Percentiles rank a stretch among this genome's conserved stretches.
These are phyloP conservation scores for Beauveria asiatica DNA, from an alignment of 2,329 filamentous ascomycete genomes.

Conservation along the genomic window DNA sequence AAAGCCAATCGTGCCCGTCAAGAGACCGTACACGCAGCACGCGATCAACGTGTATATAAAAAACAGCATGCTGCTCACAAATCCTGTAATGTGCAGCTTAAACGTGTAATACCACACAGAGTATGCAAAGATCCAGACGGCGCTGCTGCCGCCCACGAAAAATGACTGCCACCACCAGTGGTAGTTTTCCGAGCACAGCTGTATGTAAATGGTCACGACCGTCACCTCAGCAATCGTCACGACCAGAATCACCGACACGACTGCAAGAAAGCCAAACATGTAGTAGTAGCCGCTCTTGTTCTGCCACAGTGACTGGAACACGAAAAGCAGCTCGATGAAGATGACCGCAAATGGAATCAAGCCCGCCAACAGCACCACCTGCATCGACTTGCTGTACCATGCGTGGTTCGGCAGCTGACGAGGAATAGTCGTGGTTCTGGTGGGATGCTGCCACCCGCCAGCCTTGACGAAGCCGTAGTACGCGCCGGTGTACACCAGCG, in stretches of 20 bases:
- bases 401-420: conserved; percentile 66
- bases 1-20: conserved; percentile 79
- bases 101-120: conserved; percentile 77
- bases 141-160: conserved; percentile 65
- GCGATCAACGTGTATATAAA: conserved; percentile 79
- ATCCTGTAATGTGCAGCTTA: conserved; percentile 72
- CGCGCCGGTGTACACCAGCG: conserved; percentile 72
- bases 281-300: conserved; percentile 92
- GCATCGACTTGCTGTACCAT: conserved; percentile 62
- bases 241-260: conserved; percentile 63
- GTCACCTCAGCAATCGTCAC: conserved; percentile 76
- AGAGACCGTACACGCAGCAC: conserved; percentile 69
- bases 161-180: conserved; percentile 93
- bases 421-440: conserved; percentile 62
- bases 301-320: conserved; percentile 82
- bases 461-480: conserved; percentile 65
- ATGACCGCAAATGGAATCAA: conserved; percentile 79
- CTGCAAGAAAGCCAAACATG: conserved; percentile 75
- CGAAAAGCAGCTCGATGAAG: conserved; percentile 79
- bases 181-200: conserved; percentile 78
- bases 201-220: conserved; percentile 73
- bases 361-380: conserved; percentile 62
- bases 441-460: conserved; percentile 70
- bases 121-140: conserved; percentile 76
- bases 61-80: conserved; percentile 72